Evolutionary conservation across 2,329 filamentous ascomycete genomes (phyloP).

Genomic region (Fusarium ramigenum): DNA sequence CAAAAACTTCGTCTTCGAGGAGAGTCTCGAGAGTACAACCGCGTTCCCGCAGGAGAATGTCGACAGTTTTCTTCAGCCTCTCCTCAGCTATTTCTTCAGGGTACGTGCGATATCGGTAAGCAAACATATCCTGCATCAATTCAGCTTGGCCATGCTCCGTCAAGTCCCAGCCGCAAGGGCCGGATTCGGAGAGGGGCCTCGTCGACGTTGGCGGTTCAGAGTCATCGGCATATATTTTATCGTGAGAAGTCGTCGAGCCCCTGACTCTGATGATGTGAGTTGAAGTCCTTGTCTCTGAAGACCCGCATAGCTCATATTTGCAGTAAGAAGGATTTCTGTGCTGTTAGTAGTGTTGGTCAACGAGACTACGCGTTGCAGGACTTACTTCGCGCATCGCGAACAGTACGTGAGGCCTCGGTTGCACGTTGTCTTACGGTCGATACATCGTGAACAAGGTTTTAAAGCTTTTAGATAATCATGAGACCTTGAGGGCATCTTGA

Average conservation of each 20-base stretch:
- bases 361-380: not conserved
- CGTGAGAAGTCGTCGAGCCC: not conserved
- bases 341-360: not conserved
- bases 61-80: accelerated
- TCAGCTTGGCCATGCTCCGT: not conserved
- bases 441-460: not conserved
- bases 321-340: not conserved
- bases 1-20: not conserved
- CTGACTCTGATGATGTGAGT: not conserved
- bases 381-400: not conserved
- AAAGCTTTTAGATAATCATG: not conserved
- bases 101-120: not conserved
- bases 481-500: not conserved
- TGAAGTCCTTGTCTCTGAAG: not conserved
- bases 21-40: not conserved
- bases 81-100: accelerated
- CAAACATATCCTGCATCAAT: not conserved
- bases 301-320: not conserved
- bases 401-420: not conserved
- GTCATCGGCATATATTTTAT: not conserved
- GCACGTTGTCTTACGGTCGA: not conserved
- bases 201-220: not conserved
- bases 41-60: not conserved
- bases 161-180: not conserved
- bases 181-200: not conserved